Conservation (phyloP, 306 rosid species). For the Prinsepia uniflora region DNA sequence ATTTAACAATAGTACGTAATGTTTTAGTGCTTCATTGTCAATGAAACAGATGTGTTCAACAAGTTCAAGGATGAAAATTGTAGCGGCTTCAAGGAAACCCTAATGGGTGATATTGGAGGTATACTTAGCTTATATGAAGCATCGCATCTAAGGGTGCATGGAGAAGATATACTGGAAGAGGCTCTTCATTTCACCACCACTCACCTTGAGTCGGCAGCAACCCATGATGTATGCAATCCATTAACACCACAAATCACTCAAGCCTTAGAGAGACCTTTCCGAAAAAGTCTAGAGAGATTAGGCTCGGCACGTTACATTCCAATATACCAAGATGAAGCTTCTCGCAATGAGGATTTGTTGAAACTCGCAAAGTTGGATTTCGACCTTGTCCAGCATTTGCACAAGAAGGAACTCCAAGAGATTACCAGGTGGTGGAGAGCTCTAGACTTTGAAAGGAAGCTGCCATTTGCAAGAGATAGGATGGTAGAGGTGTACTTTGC, state of each 20-base stretch:
- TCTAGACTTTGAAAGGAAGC: constrained; percentile 18
- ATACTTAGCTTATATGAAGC: constrained; percentile 23
- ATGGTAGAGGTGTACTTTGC: constrained; percentile 46
- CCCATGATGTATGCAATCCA: neutral
- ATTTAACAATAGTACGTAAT: too few relatives aligned
- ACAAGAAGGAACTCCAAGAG: constrained; percentile 20
- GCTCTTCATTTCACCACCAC: constrained; percentile 19
- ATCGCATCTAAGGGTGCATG: constrained; percentile 10
- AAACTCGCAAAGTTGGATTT: constrained; percentile 33
- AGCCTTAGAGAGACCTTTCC: constrained; percentile 17
- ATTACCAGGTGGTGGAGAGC: constrained; percentile 47
- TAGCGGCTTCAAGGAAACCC: constrained; percentile 8
- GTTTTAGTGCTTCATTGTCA: neutral
- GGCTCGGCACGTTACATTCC: neutral
- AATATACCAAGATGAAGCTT: constrained; percentile 24
- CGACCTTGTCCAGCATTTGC: constrained; percentile 25
- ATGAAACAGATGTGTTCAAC: neutral
- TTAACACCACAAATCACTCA: constrained; percentile 9
- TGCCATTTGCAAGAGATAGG: constrained; percentile 42
- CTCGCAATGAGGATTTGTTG: constrained; percentile 18
- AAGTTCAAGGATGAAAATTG: constrained; percentile 23
- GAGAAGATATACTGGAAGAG: constrained; percentile 18
- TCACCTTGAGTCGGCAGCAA: neutral
- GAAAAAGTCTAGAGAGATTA: constrained; percentile 22
- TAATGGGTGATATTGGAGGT: neutral